A percentile compares a stretch with the other conserved stretches of the same genome.
Conservation (phyloP, 345 rosid genomes). For the Rhodamnia argentea region DNA sequence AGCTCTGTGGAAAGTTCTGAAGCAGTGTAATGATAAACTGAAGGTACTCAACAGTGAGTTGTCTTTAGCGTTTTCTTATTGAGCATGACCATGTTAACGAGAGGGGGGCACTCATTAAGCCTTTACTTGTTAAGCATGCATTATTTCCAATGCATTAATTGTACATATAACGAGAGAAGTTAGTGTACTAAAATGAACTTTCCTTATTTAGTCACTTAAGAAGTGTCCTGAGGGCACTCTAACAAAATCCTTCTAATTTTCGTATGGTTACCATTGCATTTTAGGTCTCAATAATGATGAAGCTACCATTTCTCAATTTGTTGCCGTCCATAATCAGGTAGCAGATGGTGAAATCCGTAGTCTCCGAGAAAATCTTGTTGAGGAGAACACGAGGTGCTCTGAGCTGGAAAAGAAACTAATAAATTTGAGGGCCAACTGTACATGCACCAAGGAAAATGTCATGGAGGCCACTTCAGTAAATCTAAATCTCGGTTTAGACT, state of each 20-base stretch:
- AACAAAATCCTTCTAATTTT: background rate
- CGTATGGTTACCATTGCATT: background rate
- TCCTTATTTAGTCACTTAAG: background rate
- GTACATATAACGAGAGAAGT: background rate
- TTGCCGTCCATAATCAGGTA: slow-evolving; percentile 25
- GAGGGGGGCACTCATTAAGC: background rate
- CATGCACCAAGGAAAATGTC: slow-evolving; percentile 16
- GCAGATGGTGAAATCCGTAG: slow-evolving; percentile 49
- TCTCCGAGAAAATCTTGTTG: slow-evolving; percentile 37
- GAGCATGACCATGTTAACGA: background rate
- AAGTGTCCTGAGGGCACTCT: background rate
- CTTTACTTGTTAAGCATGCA: background rate
- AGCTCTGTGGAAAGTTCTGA: slow-evolving; percentile 70
- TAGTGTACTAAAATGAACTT: background rate
- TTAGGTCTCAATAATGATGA: background rate
- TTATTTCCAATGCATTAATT: background rate
- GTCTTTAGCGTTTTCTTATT: background rate
- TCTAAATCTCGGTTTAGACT: slow-evolving; percentile 9
- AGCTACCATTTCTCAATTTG: background rate
- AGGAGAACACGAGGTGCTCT: slow-evolving; percentile 35
- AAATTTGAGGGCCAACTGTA: slow-evolving; percentile 34
- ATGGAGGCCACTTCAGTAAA: slow-evolving; percentile 9
- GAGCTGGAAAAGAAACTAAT: slow-evolving; percentile 47
- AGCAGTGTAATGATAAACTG: slow-evolving; percentile 60
- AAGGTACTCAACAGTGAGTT: slow-evolving; percentile 24